A percentile compares a stretch with the other conserved stretches of the same genome.
Conservation (phyloP, 75 land plant species). For the Cupressus sempervirens region DNA sequence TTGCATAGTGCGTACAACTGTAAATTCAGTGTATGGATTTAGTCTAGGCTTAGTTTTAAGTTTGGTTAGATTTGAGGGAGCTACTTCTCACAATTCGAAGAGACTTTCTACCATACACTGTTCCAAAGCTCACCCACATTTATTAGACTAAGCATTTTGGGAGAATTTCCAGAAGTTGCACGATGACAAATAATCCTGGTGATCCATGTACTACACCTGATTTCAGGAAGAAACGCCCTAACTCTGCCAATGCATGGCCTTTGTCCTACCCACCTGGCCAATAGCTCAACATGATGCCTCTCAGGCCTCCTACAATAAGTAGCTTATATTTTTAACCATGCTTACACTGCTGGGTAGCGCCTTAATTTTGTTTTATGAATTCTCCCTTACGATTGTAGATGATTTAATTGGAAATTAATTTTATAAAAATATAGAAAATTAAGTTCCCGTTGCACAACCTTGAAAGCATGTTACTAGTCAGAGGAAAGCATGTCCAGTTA, state of each 20-base stretch:
- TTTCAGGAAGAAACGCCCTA: background rate
- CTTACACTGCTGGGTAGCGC: background rate
- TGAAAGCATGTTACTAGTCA: background rate
- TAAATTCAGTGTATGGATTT: too few species aligned
- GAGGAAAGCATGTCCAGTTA: background rate
- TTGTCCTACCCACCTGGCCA: background rate
- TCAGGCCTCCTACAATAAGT: background rate
- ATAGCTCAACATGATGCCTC: background rate
- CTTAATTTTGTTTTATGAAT: background rate
- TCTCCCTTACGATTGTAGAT: background rate
- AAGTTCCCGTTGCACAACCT: too few species aligned
- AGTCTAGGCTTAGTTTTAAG: too few species aligned
- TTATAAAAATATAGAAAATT: too few species aligned
- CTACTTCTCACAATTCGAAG: too few species aligned
- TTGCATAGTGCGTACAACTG: too few species aligned
- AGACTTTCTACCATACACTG: too few species aligned
- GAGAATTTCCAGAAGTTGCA: background rate
- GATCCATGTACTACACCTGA: background rate
- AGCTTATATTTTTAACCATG: background rate
- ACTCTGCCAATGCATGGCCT: background rate
- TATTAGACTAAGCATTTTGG: background rate
- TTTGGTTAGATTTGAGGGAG: too few species aligned
- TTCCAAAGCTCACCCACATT: background rate
- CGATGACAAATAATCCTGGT: background rate
- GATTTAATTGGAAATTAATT: background rate